Conservation (phyloP, 148 eudicot species). For the Heliamphora exappendiculata region DNA sequence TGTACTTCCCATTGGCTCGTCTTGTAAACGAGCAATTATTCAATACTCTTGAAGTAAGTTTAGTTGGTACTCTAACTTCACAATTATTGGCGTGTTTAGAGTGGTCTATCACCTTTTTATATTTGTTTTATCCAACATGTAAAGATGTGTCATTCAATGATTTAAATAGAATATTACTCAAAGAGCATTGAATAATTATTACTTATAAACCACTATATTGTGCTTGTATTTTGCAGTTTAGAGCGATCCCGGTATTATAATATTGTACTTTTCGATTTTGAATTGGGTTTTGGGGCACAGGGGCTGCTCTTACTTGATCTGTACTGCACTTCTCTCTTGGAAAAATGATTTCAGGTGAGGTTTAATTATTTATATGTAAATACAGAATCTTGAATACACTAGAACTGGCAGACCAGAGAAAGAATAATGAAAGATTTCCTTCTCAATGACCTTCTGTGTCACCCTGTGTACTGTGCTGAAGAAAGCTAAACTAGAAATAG, state of each 20-base stretch:
- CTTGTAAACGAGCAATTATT: no score
- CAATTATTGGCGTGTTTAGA: no score
- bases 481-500: neutral
- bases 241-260: neutral
- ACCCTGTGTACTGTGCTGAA: neutral
- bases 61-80: no score
- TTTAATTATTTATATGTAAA: neutral
- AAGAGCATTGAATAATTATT: neutral
- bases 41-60: no score
- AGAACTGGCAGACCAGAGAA: neutral
- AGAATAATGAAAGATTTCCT: neutral
- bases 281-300: neutral
- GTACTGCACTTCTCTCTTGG: neutral
- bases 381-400: neutral
- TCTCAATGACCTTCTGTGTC: neutral
- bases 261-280: neutral
- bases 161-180: no score
- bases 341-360: neutral
- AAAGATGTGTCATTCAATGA: no score
- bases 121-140: no score
- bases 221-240: neutral
- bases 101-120: no score
- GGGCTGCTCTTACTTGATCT: neutral
- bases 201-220: neutral
- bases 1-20: neutral